Conservation (phyloP, 2,329 filamentous ascomycete species). For the Exophiala sp. region DNA sequence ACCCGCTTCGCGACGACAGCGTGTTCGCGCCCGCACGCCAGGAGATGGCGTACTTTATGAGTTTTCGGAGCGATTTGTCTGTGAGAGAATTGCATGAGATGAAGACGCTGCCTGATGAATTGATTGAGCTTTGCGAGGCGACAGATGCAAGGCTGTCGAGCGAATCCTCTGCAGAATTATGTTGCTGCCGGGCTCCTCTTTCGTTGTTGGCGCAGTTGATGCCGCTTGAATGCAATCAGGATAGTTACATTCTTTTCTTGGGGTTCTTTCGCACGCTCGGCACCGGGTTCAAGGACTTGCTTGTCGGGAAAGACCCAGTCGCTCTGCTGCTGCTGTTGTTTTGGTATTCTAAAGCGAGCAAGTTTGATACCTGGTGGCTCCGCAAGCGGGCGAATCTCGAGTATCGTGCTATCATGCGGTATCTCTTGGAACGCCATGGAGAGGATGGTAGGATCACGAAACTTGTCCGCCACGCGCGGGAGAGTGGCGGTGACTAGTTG, state of each 20-base stretch:
- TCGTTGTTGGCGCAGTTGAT: conserved; percentile 3
- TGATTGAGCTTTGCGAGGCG: neutral
- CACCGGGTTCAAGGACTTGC: conserved; percentile 1
- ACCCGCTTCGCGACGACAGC: conserved; percentile 49
- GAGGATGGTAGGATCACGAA: conserved; percentile 28
- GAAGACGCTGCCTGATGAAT: neutral
- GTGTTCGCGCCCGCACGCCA: conserved; percentile 32
- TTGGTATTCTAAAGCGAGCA: neutral
- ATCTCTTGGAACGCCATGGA: conserved; percentile 34
- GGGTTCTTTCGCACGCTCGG: neutral
- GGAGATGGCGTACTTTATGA: neutral
- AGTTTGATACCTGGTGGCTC: conserved; percentile 46
- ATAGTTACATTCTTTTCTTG: neutral
- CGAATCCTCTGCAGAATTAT: neutral
- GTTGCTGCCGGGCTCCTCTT: neutral
- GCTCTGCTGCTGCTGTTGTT: neutral
- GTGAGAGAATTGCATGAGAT: neutral
- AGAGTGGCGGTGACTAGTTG: neutral
- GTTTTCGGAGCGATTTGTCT: neutral
- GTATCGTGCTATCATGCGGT: conserved; percentile 46
- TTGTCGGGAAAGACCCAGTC: conserved; percentile 1
- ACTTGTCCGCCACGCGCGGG: neutral
- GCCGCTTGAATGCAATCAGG: neutral
- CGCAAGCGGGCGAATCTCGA: conserved; percentile 45
- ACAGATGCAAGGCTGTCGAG: neutral